Conservation (phyloP, 2,329 filamentous ascomycete genomes). For the Myriosclerotinia scirpicola region DNA sequence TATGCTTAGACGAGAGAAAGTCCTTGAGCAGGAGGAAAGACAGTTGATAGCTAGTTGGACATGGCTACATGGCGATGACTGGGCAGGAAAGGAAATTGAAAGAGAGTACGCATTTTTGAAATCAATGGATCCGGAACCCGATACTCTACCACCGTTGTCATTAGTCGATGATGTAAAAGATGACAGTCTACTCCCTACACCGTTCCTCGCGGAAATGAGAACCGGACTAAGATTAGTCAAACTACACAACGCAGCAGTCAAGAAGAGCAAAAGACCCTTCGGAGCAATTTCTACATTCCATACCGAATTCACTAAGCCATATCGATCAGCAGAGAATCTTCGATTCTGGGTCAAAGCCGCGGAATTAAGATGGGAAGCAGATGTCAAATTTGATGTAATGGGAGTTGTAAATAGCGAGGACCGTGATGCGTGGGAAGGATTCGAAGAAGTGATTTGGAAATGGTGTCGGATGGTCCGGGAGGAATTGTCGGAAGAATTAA, state of each 20-base stretch:
- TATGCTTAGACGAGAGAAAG: conserved; percentile 75
- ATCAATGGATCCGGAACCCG: conserved; percentile 65
- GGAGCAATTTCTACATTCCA: conserved; percentile 87
- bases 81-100: conserved; percentile 71
- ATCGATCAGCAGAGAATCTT: conserved; percentile 89
- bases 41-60: conserved; percentile 68
- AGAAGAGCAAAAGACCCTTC: conserved; percentile 81
- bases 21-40: conserved; percentile 70
- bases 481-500: conserved; percentile 73
- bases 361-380: conserved; percentile 88
- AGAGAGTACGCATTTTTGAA: conserved; percentile 79
- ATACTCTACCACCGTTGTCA: conserved; percentile 67
- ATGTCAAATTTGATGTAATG: conserved; percentile 80
- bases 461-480: conserved; percentile 83
- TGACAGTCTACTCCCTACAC: conserved; percentile 58
- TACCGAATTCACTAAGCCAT: conserved; percentile 91
- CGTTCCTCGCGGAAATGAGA: conserved; percentile 71
- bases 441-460: conserved; percentile 77
- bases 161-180: conserved; percentile 49
- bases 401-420: conserved; percentile 75
- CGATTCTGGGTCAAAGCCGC: conserved; percentile 96
- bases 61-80: conserved; percentile 73
- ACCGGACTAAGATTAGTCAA: conserved; percentile 80
- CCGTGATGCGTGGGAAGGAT: conserved; percentile 71
- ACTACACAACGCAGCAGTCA: conserved; percentile 86